Conservation (phyloP, 192 early-diverging fungal species). For the Mortierella alpina region DNA sequence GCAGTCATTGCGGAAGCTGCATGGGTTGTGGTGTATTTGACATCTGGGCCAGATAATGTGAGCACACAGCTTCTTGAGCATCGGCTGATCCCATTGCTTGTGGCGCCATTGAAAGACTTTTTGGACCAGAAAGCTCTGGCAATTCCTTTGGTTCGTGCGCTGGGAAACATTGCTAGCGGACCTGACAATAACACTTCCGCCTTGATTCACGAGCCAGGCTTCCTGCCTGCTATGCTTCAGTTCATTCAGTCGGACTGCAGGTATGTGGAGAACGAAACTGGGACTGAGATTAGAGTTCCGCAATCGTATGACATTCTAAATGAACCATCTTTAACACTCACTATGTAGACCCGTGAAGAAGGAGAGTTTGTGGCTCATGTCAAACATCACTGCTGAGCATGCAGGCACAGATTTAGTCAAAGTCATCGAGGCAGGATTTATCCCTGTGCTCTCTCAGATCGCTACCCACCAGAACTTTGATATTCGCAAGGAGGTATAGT, state of each 20-base stretch:
- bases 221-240: constrained; percentile 60
- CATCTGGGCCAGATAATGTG: constrained; percentile 58
- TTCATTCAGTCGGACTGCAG: constrained; percentile 63
- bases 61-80: constrained; percentile 56
- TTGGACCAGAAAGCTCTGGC: constrained; percentile 47
- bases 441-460: constrained; percentile 66
- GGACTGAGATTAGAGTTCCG: neutral
- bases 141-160: constrained; percentile 71
- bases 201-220: constrained; percentile 57
- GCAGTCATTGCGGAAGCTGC: constrained; percentile 71
- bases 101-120: constrained; percentile 55
- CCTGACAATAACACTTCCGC: constrained; percentile 68
- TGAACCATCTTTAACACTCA: neutral
- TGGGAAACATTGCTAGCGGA: constrained; percentile 76
- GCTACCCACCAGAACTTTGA: constrained; percentile 72
- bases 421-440: constrained; percentile 62
- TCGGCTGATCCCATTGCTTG: constrained; percentile 43
- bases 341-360: constrained; percentile 69
- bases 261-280: constrained; percentile 19
- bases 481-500: constrained; percentile 69
- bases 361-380: constrained; percentile 78
- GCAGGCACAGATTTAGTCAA: constrained; percentile 52
- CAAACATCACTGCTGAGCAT: constrained; percentile 70
- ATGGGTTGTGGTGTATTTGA: constrained; percentile 76
- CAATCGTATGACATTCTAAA: neutral